Percentiles rank a stretch among this genome's conserved stretches.
Evolutionary conservation across 1,284 basidiomycete genomes (phyloP).

Genomic region (Blastosporella zonata): DNA sequence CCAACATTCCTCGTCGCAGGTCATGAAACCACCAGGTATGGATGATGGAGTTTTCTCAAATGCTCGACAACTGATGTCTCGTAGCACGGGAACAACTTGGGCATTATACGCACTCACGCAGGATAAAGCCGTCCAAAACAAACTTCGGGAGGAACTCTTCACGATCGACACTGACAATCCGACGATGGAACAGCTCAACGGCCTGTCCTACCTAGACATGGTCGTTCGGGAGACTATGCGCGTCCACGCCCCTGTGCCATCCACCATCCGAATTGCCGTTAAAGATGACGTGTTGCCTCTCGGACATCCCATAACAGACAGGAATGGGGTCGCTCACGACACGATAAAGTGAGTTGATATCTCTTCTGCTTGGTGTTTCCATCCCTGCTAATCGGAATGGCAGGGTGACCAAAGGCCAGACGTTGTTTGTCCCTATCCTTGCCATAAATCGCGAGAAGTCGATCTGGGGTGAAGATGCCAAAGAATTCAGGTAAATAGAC

Average conservation of each 20-base stretch:
- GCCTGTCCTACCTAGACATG: conserved; percentile 58
- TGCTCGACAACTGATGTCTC: background rate
- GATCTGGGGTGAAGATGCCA: conserved; percentile 56
- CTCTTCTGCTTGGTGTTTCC: background rate
- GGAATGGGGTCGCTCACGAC: conserved; percentile 34
- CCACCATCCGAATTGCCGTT: conserved; percentile 46
- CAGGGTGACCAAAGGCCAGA: conserved; percentile 41
- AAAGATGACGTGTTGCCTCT: conserved; percentile 61
- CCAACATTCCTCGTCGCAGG: conserved; percentile 66
- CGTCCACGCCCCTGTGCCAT: conserved; percentile 59
- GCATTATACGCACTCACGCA: conserved; percentile 62
- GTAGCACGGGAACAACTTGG: conserved; percentile 53
- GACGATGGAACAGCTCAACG: conserved; percentile 58
- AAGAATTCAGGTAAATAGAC: conserved; percentile 27
- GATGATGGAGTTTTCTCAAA: background rate
- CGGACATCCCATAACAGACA: conserved; percentile 39
- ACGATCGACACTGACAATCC: conserved; percentile 47
- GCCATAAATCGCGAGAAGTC: conserved; percentile 42
- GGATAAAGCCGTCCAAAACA: conserved; percentile 54
- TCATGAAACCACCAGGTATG: conserved; percentile 73
- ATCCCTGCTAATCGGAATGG: background rate
- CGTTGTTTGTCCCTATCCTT: conserved; percentile 45
- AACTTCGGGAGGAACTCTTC: conserved; percentile 67
- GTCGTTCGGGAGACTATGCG: conserved; percentile 72
- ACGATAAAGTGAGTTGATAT: conserved; percentile 37